These are phyloP conservation scores for Saturnispora halmiae DNA, from an alignment of 805 yeast species.

Conservation along the genomic window DNA sequence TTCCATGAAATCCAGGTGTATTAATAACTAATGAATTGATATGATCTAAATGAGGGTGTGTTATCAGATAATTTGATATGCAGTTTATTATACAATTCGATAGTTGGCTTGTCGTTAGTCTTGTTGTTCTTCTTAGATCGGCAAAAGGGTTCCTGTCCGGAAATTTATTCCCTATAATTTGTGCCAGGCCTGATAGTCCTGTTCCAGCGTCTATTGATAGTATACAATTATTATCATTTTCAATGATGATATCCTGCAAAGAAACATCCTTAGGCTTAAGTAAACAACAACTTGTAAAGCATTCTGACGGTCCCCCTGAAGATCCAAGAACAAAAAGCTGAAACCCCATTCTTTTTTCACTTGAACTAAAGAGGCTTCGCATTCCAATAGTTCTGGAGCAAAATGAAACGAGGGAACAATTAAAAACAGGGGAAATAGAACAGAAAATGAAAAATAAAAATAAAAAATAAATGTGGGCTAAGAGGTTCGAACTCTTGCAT, in stretches of 20 bases:
- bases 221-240: constrained; percentile 28
- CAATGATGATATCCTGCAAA: constrained; percentile 28
- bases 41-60: constrained; percentile 87
- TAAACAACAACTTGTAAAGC: constrained; percentile 57
- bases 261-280: constrained; percentile 44
- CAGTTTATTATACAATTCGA: constrained; percentile 25
- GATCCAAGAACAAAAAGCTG: constrained; percentile 58
- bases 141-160: not conserved
- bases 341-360: not conserved
- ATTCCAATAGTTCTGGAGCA: not conserved
- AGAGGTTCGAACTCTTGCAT: constrained; percentile 26
- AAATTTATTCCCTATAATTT: not conserved
- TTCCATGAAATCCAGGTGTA: constrained; percentile 43
- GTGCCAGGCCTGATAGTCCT: constrained; percentile 21
- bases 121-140: no score
- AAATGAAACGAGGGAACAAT: not conserved
- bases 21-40: constrained; percentile 59
- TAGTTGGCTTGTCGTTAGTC: no score
- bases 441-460: not conserved
- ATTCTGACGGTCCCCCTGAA: constrained; percentile 79
- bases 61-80: constrained; percentile 42
- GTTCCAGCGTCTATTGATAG: constrained; percentile 75
- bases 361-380: not conserved
- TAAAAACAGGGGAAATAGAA: not conserved
- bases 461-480: constrained; percentile 18